A percentile compares a stretch with the other conserved stretches of the same genome.
Evolutionary conservation across 2,329 filamentous ascomycete genomes (phyloP).

Genomic region (Keithomyces neogunnii): DNA sequence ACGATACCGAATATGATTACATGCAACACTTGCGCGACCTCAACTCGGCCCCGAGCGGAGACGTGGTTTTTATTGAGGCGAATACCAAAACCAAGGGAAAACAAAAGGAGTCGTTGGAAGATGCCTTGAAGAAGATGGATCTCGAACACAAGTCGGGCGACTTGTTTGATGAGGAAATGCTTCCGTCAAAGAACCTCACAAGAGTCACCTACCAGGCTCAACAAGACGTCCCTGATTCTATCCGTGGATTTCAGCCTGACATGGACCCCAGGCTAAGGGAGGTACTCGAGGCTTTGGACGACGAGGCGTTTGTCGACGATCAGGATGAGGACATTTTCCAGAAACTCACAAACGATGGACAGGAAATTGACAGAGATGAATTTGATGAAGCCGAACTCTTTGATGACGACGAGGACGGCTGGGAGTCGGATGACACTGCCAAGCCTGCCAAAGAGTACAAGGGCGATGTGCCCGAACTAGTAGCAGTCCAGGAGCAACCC

Average conservation of each 20-base stretch:
- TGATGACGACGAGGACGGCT: slow-evolving; percentile 66
- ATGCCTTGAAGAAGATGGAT: slow-evolving; percentile 62
- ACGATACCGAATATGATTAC: slow-evolving; percentile 95
- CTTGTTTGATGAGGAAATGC: slow-evolving; percentile 63
- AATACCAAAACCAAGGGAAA: slow-evolving; percentile 63
- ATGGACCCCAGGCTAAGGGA: slow-evolving; percentile 94
- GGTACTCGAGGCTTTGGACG: slow-evolving; percentile 85
- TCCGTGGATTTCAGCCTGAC: slow-evolving; percentile 91
- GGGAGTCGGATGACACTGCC: slow-evolving; percentile 90
- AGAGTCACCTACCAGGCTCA: slow-evolving; percentile 81
- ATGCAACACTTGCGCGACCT: slow-evolving; percentile 98
- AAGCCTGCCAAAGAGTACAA: slow-evolving; percentile 59
- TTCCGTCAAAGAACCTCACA: slow-evolving; percentile 72
- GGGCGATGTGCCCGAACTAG: slow-evolving; percentile 39
- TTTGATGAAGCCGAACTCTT: slow-evolving; percentile 61
- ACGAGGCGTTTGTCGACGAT: slow-evolving; percentile 87
- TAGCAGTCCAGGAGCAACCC: slow-evolving; percentile 36
- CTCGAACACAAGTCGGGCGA: slow-evolving; percentile 45
- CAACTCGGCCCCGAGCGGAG: slow-evolving; percentile 56
- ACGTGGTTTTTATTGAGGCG: slow-evolving; percentile 78
- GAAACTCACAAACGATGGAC: slow-evolving; percentile 57
- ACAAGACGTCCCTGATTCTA: slow-evolving; percentile 83
- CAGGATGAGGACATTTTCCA: slow-evolving; percentile 84
- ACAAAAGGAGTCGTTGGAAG: slow-evolving; percentile 71
- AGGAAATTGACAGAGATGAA: slow-evolving; percentile 69